A percentile compares a stretch with the other conserved stretches of the same genome.
phyloP scores from a whole-genome alignment of 1,139 yeast genomes.

The Meyerozyma guilliermondii region DNA sequence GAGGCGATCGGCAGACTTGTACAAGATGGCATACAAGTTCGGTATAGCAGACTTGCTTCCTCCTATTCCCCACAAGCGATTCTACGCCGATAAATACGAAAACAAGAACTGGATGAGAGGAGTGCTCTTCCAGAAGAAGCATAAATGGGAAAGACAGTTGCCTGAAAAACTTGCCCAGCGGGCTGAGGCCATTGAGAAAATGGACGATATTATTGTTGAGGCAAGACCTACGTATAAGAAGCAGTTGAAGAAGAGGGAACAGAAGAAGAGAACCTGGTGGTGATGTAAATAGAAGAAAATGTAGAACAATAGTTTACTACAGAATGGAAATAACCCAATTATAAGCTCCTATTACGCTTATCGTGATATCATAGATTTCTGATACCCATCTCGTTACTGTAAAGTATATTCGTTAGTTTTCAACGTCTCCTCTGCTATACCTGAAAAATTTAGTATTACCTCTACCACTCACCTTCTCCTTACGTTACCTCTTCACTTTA shows the following conservation, averaged over 20 bases:
- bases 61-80: slow-evolving; percentile 61
- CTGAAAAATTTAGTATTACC: too few relatives aligned
- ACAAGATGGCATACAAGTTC: slow-evolving; percentile 74
- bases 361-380: too few relatives aligned
- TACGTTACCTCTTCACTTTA: not conserved
- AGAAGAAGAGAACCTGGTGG: slow-evolving; percentile 46
- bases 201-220: slow-evolving; percentile 66
- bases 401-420: too few relatives aligned
- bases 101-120: slow-evolving; percentile 74
- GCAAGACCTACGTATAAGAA: slow-evolving; percentile 61
- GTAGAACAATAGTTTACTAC: too few relatives aligned
- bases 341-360: too few relatives aligned
- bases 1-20: slow-evolving; percentile 81
- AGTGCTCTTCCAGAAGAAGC: slow-evolving; percentile 72
- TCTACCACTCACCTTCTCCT: too few relatives aligned
- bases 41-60: slow-evolving; percentile 83
- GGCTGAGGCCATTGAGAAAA: slow-evolving; percentile 61
- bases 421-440: too few relatives aligned
- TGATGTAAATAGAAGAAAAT: not conserved
- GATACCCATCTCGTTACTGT: too few relatives aligned
- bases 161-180: slow-evolving; percentile 59
- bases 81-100: slow-evolving; percentile 74
- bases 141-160: slow-evolving; percentile 70
- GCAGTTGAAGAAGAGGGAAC: slow-evolving; percentile 48
- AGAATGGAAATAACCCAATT: too few relatives aligned